A percentile compares a stretch with the other conserved stretches of the same genome.
Evolutionary conservation across 768 basidiomycete genomes (phyloP).

Genomic region (Piloderma croceum): DNA sequence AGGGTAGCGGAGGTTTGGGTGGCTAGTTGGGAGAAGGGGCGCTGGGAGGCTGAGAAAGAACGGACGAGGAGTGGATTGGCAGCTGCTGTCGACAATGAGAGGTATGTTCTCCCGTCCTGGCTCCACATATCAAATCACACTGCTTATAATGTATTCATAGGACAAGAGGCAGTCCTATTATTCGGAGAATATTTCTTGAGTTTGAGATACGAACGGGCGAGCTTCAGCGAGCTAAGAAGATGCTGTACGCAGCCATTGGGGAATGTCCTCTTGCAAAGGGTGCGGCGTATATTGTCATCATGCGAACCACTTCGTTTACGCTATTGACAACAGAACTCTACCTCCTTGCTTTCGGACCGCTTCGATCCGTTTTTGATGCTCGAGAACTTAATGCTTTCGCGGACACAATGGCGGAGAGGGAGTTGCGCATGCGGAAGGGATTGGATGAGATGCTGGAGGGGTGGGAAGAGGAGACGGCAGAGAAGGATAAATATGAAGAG

Average conservation of each 20-base stretch:
- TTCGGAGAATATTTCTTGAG: constrained; percentile 74
- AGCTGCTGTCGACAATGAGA: constrained; percentile 57
- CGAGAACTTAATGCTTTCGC: constrained; percentile 56
- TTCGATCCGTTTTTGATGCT: constrained; percentile 56
- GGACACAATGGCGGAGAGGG: constrained; percentile 75
- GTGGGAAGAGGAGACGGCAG: constrained; percentile 28
- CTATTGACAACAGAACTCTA: constrained; percentile 52
- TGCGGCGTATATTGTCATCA: constrained; percentile 20
- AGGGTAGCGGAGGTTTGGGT: constrained; percentile 71
- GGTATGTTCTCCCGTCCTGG: constrained; percentile 35
- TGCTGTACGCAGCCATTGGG: constrained; percentile 67
- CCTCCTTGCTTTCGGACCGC: constrained; percentile 67
- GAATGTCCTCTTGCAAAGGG: constrained; percentile 78
- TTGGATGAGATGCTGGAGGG: constrained; percentile 54
- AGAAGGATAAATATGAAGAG: constrained; percentile 20
- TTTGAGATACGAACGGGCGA: constrained; percentile 66
- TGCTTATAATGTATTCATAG: constrained; percentile 29
- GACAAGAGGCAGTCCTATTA: constrained; percentile 55
- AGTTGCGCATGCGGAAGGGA: constrained; percentile 55
- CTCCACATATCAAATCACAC: not conserved
- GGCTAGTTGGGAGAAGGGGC: constrained; percentile 69
- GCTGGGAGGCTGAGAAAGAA: constrained; percentile 68
- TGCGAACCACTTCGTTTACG: constrained; percentile 10
- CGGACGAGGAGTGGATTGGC: constrained; percentile 60
- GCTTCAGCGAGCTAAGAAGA: constrained; percentile 56